Base-by-base conservation (phyloP, 192 early-diverging fungal species). In the Coemansia sp. region DNA sequence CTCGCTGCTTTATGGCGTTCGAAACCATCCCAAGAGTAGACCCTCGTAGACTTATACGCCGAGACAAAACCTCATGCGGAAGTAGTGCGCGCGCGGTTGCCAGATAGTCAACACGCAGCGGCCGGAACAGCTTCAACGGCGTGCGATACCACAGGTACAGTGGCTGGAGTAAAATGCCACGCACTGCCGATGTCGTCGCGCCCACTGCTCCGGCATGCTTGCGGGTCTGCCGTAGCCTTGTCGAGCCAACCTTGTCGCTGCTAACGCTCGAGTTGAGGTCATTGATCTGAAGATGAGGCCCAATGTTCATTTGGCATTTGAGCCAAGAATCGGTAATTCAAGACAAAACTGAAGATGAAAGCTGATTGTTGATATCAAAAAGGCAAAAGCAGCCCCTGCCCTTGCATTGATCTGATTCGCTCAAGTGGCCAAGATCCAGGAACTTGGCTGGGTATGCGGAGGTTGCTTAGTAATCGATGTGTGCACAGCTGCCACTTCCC, bases 21-120 rank as follows among this genome's bases (percentile, higher is more conserved):
- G 83, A 62, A 24, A 91, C 73, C 85, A 91, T 88, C 3, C 90
- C 90, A 29, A 89, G 68, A 1, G 86, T 87, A 10, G 90, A 88
- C 29, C 84, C 84, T 7, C 85, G 84, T 60, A 91, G 83, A 27
- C 76, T 73, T 18, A 68, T 41, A 29, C 62, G 65, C 36, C 27
- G 68, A 24, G 61, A 58, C 24, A 73, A 60, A 8, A 73, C 60
- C 29, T 84, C 76, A 2, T 82, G 70, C 15, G 87, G 90, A 62
- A 90, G 84, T 34, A 88, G 58, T 9, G 88, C 87, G 21, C 90
- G 82, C 2, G 88, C 90, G 60, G 88, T 88, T n/a, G 88, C 82
- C 44, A 90, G 58, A 57, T 91, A 91, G 63, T 91, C 90, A 5
- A 91, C 87, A 8, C 90, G 79, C 64, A 91, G 72, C 6, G 90